Evolutionary conservation across 1,284 basidiomycete species (phyloP).

Genomic region (Bjerkandera adusta): DNA sequence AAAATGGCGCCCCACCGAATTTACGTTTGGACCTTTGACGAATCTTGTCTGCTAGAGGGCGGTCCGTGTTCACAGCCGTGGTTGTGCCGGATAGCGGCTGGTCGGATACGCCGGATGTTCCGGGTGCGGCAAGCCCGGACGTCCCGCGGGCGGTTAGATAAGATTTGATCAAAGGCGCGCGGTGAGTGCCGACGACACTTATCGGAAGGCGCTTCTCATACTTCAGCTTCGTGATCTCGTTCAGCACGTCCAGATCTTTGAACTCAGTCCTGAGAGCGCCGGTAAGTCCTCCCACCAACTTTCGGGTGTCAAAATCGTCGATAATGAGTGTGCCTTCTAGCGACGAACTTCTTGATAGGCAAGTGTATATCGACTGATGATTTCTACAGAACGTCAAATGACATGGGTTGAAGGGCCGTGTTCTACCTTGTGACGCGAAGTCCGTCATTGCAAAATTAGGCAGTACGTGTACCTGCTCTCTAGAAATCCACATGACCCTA

Average conservation of each 20-base stretch:
- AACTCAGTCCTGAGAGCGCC: constrained; percentile 28
- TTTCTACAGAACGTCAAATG: constrained; percentile 12
- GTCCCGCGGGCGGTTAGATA: no score
- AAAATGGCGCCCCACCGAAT: no score
- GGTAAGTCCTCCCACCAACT: constrained; percentile 22
- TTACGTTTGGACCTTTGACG: no score
- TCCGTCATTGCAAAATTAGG: constrained; percentile 21
- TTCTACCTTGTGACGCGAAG: constrained; percentile 20
- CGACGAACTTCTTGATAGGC: constrained; percentile 14
- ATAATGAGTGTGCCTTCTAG: constrained; percentile 31
- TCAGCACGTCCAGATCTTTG: constrained; percentile 31
- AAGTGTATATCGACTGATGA: constrained; percentile 19
- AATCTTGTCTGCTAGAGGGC: no score
- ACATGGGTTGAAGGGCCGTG: constrained; percentile 8
- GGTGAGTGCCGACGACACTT: no score
- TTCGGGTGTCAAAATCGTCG: constrained; percentile 23
- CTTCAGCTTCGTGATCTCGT: constrained; percentile 30
- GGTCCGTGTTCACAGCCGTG: no score
- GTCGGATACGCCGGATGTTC: no score
- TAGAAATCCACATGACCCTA: constrained; percentile 2
- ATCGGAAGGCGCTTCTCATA: constrained; percentile 24
- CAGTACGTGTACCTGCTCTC: constrained; percentile 17
- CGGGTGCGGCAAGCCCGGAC: no score
- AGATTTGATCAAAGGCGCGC: no score
- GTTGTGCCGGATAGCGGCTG: no score